phyloP scores from a whole-genome alignment of 1,139 yeast species.

The Wickerhamiella infanticola region DNA sequence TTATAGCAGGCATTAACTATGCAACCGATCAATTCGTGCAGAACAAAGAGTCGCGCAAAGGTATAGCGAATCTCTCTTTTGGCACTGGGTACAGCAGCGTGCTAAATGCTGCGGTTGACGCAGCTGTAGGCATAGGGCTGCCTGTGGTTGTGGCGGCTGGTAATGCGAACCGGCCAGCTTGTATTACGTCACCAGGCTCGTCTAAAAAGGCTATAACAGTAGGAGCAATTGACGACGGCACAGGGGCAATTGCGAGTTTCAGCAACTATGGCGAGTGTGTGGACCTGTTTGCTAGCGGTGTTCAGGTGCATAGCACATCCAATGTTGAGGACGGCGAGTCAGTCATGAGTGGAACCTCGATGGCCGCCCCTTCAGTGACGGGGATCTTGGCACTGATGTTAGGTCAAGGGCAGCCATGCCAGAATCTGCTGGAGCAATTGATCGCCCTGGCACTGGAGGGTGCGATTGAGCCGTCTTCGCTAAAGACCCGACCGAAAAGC shows the following conservation, averaged over 20 bases:
- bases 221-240: conserved; percentile 71
- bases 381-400: conserved; percentile 6
- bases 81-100: conserved; percentile 58
- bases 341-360: conserved; percentile 68
- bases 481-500: conserved; percentile 30
- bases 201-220: conserved; percentile 62
- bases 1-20: conserved; percentile 57
- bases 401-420: background rate
- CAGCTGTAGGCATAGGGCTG: conserved; percentile 57
- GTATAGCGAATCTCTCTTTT: conserved; percentile 64
- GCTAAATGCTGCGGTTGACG: conserved; percentile 58
- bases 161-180: conserved; percentile 62
- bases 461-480: conserved; percentile 24
- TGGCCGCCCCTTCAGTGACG: conserved; percentile 46
- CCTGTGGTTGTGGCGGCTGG: conserved; percentile 85
- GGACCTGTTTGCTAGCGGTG: conserved; percentile 75
- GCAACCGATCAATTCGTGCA: conserved; percentile 36
- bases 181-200: conserved; percentile 69
- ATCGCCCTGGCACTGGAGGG: conserved; percentile 22
- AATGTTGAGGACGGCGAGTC: conserved; percentile 16
- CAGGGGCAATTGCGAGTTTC: conserved; percentile 56
- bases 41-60: conserved; percentile 17
- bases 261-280: conserved; percentile 88
- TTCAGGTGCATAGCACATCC: conserved; percentile 31
- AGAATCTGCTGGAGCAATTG: conserved; percentile 17